Evolutionary conservation across 2,329 filamentous ascomycete genomes (phyloP), one percentile per base, ranked within the genome.

Genomic region (Sphaerulina musiva): DNA sequence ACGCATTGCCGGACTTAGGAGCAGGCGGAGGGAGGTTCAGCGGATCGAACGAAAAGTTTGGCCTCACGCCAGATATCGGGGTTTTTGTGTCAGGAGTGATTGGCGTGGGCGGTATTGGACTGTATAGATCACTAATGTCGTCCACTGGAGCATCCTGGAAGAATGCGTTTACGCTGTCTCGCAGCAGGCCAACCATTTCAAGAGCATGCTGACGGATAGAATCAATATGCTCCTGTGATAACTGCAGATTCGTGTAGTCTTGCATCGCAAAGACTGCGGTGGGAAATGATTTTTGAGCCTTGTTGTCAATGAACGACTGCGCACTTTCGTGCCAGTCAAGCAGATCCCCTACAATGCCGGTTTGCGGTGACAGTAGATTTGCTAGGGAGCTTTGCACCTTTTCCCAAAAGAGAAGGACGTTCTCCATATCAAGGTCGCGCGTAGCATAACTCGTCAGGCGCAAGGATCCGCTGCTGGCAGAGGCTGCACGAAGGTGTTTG

Each of bases 301-400:
- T 89, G 14, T 91, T 92, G 44, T 89, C 84, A 55, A 97, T 86
- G 68, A 98, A 98, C 0, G 87, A 87, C 64, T 95, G 85, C 0
- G 91, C 85, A 11, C 85, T 93, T 61, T 95, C 88, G 89, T 92
- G 96, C 70, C 95, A 97, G 59, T 95, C 90, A 14, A 95, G 73
- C 1, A 97, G 81, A 69, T 98, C 93, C 0, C 89, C 90, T 5
- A 98, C 76, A 12, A 97, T 78, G 3, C 93, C 93, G 58, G 85
- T 83, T 6, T 84, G 76, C 5, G 78, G 73, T 0, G 89, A 91
- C 0, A 98, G 75, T 39, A 98, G 77, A 41, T 80, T 82, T 8
- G 75, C 84, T 56, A 97, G 70, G 58, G 89, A 93, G 0, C 80
- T 75, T 55, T 89, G 76, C 59, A 95, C 84, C 68, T 91, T 89